Evolutionary conservation across 2,329 filamentous ascomycete species (phyloP), one percentile per base, ranked within the genome.

Genomic region (Nemania sp.): DNA sequence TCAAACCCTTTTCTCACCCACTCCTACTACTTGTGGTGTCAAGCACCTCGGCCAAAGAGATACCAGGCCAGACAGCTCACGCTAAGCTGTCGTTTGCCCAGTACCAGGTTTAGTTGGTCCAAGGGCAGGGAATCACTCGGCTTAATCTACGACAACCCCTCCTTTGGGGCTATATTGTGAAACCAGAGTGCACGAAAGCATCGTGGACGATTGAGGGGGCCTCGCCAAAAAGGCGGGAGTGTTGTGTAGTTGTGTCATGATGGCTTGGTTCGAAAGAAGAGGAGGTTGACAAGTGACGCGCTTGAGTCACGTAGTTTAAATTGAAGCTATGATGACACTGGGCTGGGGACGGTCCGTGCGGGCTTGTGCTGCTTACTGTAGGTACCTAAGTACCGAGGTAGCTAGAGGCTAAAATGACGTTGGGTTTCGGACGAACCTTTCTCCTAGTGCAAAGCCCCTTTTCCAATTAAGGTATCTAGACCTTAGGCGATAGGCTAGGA

Each of bases 121-220:
- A 72, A 73, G 73, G 79, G 73, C 60, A 68, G 64, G 64, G 68
- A 67, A 66, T 69, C 63, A 59, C 59, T 38, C 10, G 63, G 70
- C 70, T 81, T 82, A 87, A 75, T 83, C 75, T 73, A 74, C 76
- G 70, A 74, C 74, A 69, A 85, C 84, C 85, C 85, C 85, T 73
- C 69, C 84, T 75, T 84, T 86, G 84, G 85, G 85, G 84, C 80
- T 86, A 82, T 82, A 68, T 24, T 73, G 60, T 59, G 62, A 51
- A 54, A 54, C 11, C 54, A 45, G 57, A 62, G 68, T 67, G 60
- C 64, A 65, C 67, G 64, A 62, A 53, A 68, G 66, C 72, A 78
- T 76, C 54, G 53, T 71, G 66, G 67, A 61, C 70, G 67, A 51
- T 62, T 62, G 62, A 29, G 45, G 62, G 52, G 66, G 24, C 52